These are phyloP conservation scores for Macrotyloma uniflorum DNA, from an alignment of 306 rosid species.

Conservation along the genomic window DNA sequence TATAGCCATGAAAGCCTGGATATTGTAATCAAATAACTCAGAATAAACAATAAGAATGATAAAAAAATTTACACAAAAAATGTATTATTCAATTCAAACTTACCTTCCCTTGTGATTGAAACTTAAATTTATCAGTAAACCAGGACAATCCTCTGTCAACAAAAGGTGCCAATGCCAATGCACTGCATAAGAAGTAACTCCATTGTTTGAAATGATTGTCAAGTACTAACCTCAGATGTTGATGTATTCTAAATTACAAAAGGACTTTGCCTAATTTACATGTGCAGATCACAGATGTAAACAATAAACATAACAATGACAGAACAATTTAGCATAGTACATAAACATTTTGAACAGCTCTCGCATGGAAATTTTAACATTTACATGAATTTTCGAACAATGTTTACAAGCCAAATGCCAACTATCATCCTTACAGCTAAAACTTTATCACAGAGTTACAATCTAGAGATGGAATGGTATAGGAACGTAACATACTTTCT, in stretches of 20 bases:
- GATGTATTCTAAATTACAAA: conserved; percentile 20
- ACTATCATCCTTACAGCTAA: not conserved
- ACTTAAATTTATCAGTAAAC: conserved; percentile 78
- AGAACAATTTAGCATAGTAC: not conserved
- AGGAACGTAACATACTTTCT: conserved; percentile 2
- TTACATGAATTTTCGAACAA: not conserved
- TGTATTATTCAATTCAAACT: not conserved
- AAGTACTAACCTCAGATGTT: conserved; percentile 9
- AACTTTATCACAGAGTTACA: conserved; percentile 2
- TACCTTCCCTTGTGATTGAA: conserved; percentile 83
- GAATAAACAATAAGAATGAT: not conserved
- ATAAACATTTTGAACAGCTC: not conserved
- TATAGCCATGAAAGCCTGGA: conserved; percentile 76
- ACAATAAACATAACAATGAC: conserved; percentile 5
- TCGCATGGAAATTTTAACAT: not conserved
- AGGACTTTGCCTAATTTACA: not conserved
- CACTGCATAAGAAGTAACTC: conserved; percentile 58
- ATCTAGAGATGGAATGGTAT: not conserved
- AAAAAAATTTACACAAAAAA: not conserved
- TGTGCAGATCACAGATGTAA: conserved; percentile 25
- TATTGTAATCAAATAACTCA: conserved; percentile 18
- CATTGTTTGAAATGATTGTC: conserved; percentile 23
- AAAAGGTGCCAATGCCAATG: conserved; percentile 83
- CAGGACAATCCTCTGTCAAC: conserved; percentile 79
- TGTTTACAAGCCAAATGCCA: conserved; percentile 13